Base-by-base conservation (phyloP, 1,139 yeast genomes). In the Pichia sp. region DNA sequence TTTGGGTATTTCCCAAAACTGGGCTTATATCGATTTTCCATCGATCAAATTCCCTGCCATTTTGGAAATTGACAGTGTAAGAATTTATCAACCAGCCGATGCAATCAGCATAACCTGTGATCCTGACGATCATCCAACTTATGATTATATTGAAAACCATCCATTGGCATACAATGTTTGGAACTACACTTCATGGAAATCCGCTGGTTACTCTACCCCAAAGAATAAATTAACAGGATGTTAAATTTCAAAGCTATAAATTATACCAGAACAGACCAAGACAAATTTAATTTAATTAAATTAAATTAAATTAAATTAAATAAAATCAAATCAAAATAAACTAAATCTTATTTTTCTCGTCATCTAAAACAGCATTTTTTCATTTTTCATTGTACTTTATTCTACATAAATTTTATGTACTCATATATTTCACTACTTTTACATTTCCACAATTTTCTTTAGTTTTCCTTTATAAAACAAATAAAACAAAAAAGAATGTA, bases 21-120 rank as follows among this genome's bases (percentile, higher is more conserved):
- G 83, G 83, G 81, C 82, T 4, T 74, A 72, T 57, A 77, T 78
- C 43, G 78, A 77, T 55, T 78, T 81, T 81, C 67, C 72, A 4
- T 63, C 75, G 2, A 56, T 78, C 42, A 55, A 61, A 29, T 77
- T 78, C 66, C 84, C 84, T 2, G 66, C 64, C 2, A 67, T 67
- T 2, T 60, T 77, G 64, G 62, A 68, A 49, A 62, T 78, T 37
- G 83, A 78, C 54, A 74, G 69, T 51, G 78, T 78, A n/a, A 65
- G 84, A 54, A 58, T 78, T n/a, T 78, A 78, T 55, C 84, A 78
- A 56, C 83, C 82, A 10, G 55, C 62, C 36, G 73, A 67, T 52
- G 54, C 60, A 7, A 56, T 65, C 29, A 64, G 66, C 49, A 48
- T 71, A 3, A 73, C 79, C 0, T 78, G 83, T 63, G 82, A 77